Evolutionary conservation across 140 eudicot species (phyloP).

Genomic region (Bidens hawaiensis): DNA sequence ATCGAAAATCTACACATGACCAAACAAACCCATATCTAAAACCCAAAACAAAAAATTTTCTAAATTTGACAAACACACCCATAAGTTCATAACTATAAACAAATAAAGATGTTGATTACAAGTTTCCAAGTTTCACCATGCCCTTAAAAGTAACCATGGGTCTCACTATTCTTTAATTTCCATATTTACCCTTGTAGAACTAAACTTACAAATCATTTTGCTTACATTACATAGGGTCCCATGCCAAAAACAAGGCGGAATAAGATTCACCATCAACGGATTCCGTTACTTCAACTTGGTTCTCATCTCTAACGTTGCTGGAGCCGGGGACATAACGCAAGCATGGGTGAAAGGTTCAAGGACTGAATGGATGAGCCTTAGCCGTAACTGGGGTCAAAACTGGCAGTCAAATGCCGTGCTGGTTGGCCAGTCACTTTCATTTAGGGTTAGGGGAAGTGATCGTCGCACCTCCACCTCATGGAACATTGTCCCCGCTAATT

Average conservation of each 20-base stretch:
- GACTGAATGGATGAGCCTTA: conserved; percentile 52
- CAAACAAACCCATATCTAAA: too few relatives aligned
- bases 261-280: conserved; percentile 46
- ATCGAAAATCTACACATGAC: too few relatives aligned
- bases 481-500: conserved; percentile 42
- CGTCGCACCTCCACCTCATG: conserved; percentile 45
- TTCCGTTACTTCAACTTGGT: conserved; percentile 64
- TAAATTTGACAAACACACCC: too few relatives aligned
- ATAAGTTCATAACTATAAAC: too few relatives aligned
- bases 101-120: too few relatives aligned
- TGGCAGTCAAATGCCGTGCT: conserved; percentile 52
- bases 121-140: too few relatives aligned
- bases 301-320: conserved; percentile 50
- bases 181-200: neutral
- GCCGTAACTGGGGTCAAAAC: conserved; percentile 70
- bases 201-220: neutral
- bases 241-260: conserved; percentile 44
- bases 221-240: conserved; percentile 32
- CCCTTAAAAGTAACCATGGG: too few relatives aligned
- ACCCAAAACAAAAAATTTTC: too few relatives aligned
- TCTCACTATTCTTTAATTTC: neutral
- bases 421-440: conserved; percentile 43
- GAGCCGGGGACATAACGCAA: conserved; percentile 45
- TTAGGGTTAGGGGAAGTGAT: conserved; percentile 41
- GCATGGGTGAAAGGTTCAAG: conserved; percentile 47